Base-by-base conservation (phyloP, 768 basidiomycete species). In the Termitomyces sp. region DNA sequence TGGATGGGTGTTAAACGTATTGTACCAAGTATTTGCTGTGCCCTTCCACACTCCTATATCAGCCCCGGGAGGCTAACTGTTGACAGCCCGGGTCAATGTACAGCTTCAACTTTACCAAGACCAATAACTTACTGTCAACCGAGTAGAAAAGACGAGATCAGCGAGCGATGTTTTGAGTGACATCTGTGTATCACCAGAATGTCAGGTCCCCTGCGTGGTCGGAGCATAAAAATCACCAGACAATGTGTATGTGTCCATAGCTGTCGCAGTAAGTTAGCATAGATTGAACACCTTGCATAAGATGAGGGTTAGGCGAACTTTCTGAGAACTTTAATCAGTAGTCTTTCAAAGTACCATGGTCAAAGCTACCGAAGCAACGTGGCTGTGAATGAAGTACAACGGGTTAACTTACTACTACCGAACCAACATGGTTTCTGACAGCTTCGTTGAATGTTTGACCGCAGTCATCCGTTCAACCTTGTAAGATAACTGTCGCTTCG, bases 11-110 rank as follows among this genome's bases (percentile, higher is more conserved):
- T 77, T 78, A 66, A 78, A 78, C 2, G 75, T 78, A 61, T 78
- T 72, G 62, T 63, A 76, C 77, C 77, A 78, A 58, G 72, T 77
- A 57, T 76, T 65, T 28, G 66, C 65, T 9, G 75, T 76, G 30
- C 76, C 75, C 65, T 77, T 78, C 76, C 76, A 77, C 66, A 77
- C 76, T 9, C 74, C 76, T 32, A 77, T 73, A 57, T 77, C 76
- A 6, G 66, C 58, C 62, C 77, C 76, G 4, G 76, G 76, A 14
- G 75, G 76, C 76, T 76, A 77, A 54, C 72, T 59, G 52, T 69
- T 69, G 13, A 77, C 76, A 16, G 74, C 74, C 72, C 74, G 30
- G 26, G n/a, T 53, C 40, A 58, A 18, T 48, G 5, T 56, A n/a
- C 38, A 32, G 41, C 44, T 54, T 54, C 7, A 28, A 6, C 2